Evolutionary conservation across 768 basidiomycete species (phyloP), one percentile per base, ranked within the genome.

Genomic region (Cystofilobasidium ferigula): DNA sequence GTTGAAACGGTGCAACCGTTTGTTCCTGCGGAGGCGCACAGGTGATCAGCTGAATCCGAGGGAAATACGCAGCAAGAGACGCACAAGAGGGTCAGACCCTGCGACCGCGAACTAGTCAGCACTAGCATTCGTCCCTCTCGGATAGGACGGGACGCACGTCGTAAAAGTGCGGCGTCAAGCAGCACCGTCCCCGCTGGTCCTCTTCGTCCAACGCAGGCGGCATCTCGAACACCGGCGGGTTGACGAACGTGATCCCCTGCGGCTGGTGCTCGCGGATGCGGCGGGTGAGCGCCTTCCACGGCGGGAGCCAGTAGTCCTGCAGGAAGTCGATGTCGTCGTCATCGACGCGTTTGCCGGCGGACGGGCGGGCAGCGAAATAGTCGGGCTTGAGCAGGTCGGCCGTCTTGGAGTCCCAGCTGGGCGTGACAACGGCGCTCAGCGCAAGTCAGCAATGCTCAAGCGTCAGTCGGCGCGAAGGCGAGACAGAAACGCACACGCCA

Each of bases 81-180:
- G 8, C 16, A 73, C 72, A 75, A 71, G 54, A 74, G 56, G 22
- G 73, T 74, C 65, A 75, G 54, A 16, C 73, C 74, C 45, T 47
- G 45, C 3, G 45, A n/a, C 10, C 10, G 20, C 6, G 20, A 45
- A 20, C 10, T 5, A 5, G 43, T 45, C 43, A 45, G 43, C 42
- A 43, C n/a, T n/a, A 7, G 14, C 42, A 16, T 43, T 4, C n/a
- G n/a, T n/a, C n/a, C n/a, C n/a, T n/a, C n/a, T n/a, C n/a, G n/a
- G n/a, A n/a, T n/a, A n/a, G n/a, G n/a, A n/a, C n/a, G 42, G 20
- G 8, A n/a, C 45, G 45, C 45, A 47, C 45, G 48, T 75, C 75
- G 65, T 76, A 76, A 66, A 70, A 76, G 61, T 76, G 75, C 6
- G 71, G 71, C 0, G 74, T 69, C 2, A 69, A 57, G 34, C 72